Conservation (phyloP, 176 grass and related monocot genomes). For the Aechmea fasciata region DNA sequence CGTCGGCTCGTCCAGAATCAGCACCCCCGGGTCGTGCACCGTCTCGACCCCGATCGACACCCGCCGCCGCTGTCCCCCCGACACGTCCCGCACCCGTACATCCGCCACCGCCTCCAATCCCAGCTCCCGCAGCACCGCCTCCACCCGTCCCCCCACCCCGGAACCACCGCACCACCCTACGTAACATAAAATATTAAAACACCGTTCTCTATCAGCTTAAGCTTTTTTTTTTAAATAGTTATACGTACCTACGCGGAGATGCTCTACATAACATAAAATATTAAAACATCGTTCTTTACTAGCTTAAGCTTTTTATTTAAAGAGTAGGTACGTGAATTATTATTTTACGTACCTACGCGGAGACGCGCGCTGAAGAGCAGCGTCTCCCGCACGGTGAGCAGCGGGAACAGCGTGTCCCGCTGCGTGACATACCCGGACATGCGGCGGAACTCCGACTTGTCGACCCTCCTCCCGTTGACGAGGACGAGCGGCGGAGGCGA, state of each 20-base stretch:
- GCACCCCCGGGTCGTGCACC: conserved; percentile 48
- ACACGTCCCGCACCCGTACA: conserved; percentile 45
- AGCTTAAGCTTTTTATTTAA: too few relatives aligned
- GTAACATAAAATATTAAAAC: too few relatives aligned
- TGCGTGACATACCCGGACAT: conserved; percentile 57
- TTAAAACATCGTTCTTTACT: too few relatives aligned
- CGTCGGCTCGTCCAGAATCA: conserved; percentile 74
- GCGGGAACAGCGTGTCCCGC: conserved; percentile 53
- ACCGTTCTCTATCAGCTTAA: too few relatives aligned
- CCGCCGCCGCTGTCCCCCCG: conserved; percentile 57
- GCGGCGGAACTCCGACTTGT: conserved; percentile 31
- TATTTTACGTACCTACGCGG: conserved; percentile 25
- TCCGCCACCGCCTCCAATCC: conserved; percentile 33
- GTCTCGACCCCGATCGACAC: conserved; percentile 66
- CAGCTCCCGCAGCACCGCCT: conserved; percentile 41
- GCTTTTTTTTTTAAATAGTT: too few relatives aligned
- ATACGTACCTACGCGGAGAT: too few relatives aligned
- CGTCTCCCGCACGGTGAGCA: conserved; percentile 63
- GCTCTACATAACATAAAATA: too few relatives aligned
- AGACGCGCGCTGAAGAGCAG: conserved; percentile 52
- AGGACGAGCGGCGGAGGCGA: conserved; percentile 12
- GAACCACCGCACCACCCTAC: too few relatives aligned
- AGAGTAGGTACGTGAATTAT: too few relatives aligned
- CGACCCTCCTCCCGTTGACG: conserved; percentile 26
- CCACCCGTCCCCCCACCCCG: conserved; percentile 13